Evolutionary conservation across 2,329 filamentous ascomycete species (phyloP), one percentile per base, ranked within the genome.

Genomic region (Cercospora sesami): DNA sequence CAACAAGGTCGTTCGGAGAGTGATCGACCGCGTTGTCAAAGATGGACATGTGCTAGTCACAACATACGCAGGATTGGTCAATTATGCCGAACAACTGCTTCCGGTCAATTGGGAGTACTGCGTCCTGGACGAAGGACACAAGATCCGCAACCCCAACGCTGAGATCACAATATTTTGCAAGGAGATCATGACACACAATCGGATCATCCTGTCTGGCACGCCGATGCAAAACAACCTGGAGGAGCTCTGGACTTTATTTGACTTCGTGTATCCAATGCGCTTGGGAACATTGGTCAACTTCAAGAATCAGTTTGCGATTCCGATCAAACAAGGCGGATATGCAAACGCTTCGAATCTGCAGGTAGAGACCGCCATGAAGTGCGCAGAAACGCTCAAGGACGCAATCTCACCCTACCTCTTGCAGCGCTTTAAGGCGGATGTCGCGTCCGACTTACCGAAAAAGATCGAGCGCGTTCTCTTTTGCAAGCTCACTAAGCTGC

Each of bases 391-490:
- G 0, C 81, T 99, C 53, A 97, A 97, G 75, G 93, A 97, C 72
- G 90, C 93, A 0, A 97, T 99, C 73, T 94, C 91, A 73, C 93
- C 94, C 2, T 99, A 97, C 76, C 85, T 99, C 5, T 84, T 99
- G 3, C 94, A 98, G 76, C 89, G 95, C 8, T 88, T 96, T 77
- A 99, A 99, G 80, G 88, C 91, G 1, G 95, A 99, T 78, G 95
- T 99, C 14, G 94, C 95, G 4, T 88, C 94, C 7, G 94, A 98
- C 78, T 83, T 99, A 12, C 95, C 95, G 0, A 92, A 96, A 79
- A 99, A 99, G 84, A 96, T 90, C 61, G 95, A 99, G 78, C 92
- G 96, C 73, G 95, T 99, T 0, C 83, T 99, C 3, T 98, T 99
- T 79, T 98, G 95, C 81, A 96, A 96, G 77, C 83, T 99, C 69